Evolutionary conservation across 108 stramenopile genomes (phyloP), one percentile per base, ranked within the genome.

Genomic region (Seminavis robusta): DNA sequence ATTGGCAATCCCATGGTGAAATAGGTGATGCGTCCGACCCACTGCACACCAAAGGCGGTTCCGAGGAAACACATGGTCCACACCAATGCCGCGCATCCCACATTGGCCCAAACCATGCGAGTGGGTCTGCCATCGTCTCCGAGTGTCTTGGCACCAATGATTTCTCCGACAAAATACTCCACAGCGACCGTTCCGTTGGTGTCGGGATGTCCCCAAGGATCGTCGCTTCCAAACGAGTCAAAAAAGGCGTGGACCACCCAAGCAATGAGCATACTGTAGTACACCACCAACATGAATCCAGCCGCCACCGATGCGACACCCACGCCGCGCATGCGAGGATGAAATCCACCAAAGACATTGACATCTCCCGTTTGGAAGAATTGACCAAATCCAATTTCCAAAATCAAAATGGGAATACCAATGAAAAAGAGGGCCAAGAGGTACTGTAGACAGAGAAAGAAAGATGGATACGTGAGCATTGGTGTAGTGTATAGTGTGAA

Each of bases 241-340:
- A 77, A 77, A 52, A 81, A 81, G 30, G 76, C 76, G 17, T 70
- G 59, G 17, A 50, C 20, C 13, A 81, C 80, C 80, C 80, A 79
- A 2, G 73, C 59, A 24, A 74, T 24, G 4, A 84, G 59, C 36
- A 74, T 61, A 34, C 59, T 56, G 54, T 86, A 86, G 66, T 86
- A 86, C 1, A 62, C 52, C 6, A 67, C 62, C 27, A 86, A 63
- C 61, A 75, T 58, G 54, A 62, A 82, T 4, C 63, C 77, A 41
- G 62, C 72, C 32, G 52, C 56, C 29, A 78, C 72, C 10, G 57
- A 54, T 15, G 56, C 33, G 0, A 82, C 56, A 16, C 81, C 85
- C 21, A 86, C 67, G 26, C 81, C 85, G 23, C 69, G 36, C 19
- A 82, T 54, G 10, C 75, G 56, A 19, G 58, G 42, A 59, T 78